Evolutionary conservation across 2,329 filamentous ascomycete genomes (phyloP).

Genomic region (Elsinoe fawcettii): DNA sequence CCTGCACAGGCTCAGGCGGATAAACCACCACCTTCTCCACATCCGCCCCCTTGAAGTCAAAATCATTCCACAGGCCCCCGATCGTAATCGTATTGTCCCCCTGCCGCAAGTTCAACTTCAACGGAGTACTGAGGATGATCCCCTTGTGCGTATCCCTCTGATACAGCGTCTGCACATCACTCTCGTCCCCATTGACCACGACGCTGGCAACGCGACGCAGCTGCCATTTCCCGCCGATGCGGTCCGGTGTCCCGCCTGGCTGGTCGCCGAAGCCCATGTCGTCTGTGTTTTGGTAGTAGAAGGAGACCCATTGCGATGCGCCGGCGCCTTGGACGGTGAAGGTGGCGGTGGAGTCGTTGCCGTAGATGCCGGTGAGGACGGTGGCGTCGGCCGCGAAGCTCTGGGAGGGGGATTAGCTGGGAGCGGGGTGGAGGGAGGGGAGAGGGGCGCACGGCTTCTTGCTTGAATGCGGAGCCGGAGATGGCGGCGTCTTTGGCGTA

Average conservation of each 20-base stretch:
- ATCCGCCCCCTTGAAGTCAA: constrained; percentile 51
- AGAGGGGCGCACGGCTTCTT: constrained; percentile 39
- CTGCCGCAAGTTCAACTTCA: constrained; percentile 47
- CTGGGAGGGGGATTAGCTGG: constrained; percentile 1
- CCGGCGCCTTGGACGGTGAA: constrained; percentile 46
- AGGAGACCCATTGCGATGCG: constrained; percentile 50
- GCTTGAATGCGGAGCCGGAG: constrained; percentile 44
- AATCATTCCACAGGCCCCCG: constrained; percentile 50
- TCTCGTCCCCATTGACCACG: constrained; percentile 47
- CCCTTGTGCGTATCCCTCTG: constrained; percentile 54
- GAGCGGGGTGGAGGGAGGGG: background rate
- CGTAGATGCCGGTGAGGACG: constrained; percentile 47
- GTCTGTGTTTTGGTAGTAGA: constrained; percentile 53
- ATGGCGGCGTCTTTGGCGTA: constrained; percentile 39
- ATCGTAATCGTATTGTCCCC: constrained; percentile 52
- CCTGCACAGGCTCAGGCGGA: constrained; percentile 39
- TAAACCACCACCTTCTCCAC: constrained; percentile 54
- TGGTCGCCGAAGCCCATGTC: constrained; percentile 53
- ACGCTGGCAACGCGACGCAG: constrained; percentile 54
- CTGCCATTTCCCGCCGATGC: constrained; percentile 54
- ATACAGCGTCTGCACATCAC: constrained; percentile 44
- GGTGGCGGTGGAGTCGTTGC: constrained; percentile 48
- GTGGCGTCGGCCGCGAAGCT: constrained; percentile 42
- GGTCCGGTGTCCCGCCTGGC: constrained; percentile 49
- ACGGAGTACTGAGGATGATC: constrained; percentile 50